Evolutionary conservation across 2,329 filamentous ascomycete species (phyloP).

Genomic region (Ramichloridium luteum): DNA sequence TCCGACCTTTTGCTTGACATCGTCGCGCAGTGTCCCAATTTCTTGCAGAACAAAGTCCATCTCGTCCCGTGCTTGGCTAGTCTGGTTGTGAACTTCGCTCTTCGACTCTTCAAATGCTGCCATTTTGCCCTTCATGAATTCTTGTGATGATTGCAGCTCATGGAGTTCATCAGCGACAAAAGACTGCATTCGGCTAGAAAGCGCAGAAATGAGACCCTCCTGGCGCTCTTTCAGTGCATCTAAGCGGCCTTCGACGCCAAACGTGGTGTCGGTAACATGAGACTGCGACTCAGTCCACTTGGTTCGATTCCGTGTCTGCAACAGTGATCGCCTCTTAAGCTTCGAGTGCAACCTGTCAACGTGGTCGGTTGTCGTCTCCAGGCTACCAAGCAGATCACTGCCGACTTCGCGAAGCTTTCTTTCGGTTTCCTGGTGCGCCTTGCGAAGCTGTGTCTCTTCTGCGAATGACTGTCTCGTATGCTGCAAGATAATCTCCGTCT

Average conservation of each 20-base stretch:
- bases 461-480: conserved; percentile 64
- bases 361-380: conserved; percentile 67
- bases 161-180: conserved; percentile 67
- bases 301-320: conserved; percentile 66
- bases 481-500: conserved; percentile 73
- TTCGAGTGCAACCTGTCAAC: conserved; percentile 76
- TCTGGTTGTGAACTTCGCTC: conserved; percentile 55
- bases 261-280: conserved; percentile 65
- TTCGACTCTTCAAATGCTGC: conserved; percentile 56
- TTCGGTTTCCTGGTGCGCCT: conserved; percentile 80
- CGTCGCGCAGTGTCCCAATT: conserved; percentile 78
- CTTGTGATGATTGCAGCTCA: conserved; percentile 57
- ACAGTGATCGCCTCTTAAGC: conserved; percentile 69
- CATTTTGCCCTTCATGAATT: conserved; percentile 58
- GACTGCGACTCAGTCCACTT: conserved; percentile 67
- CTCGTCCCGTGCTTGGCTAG: conserved; percentile 59
- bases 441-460: conserved; percentile 67
- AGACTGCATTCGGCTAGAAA: conserved; percentile 59
- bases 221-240: conserved; percentile 62
- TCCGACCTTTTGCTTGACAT: conserved; percentile 75
- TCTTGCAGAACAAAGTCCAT: conserved; percentile 89
- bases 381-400: conserved; percentile 60
- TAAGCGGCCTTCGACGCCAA: conserved; percentile 63
- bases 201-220: conserved; percentile 51
- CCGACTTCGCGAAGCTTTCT: conserved; percentile 62